Evolutionary conservation across 495 filamentous ascomycete species (phyloP), one percentile per base, ranked within the genome.

Genomic region (Trichoderma virens): DNA sequence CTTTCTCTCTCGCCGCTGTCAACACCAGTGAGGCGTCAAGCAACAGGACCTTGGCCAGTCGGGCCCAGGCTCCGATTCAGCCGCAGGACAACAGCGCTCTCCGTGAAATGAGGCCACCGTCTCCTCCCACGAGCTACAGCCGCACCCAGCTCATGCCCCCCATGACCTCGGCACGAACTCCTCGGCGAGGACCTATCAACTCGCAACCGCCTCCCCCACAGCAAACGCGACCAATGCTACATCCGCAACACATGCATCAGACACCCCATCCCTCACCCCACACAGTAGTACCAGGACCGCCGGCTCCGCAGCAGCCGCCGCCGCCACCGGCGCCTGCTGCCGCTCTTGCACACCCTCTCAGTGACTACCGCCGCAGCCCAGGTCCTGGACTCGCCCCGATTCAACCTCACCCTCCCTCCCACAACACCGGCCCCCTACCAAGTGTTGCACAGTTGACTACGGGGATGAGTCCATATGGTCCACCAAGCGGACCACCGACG

Each of bases 1-100:
- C 90, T 3, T 95, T 93, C 71, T 84, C 87, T 31, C 78, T 89
- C 45, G 88, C 87, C 38, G 84, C 79, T 61, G 76, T 82, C 59
- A 78, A 83, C 28, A 77, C n/a, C n/a, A n/a, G 85, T 62, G 85
- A 86, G 70, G 82, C 84, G 27, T 75, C 83, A 8, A 73, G 82
- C 73, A 62, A 74, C 63, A 67, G 51, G 20, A 45, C 7, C 30
- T 14, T 39, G 59, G 59, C 59, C 23, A 16, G 63, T 54, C 75
- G 66, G 34, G 71, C 68, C 62, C 76, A 39, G 67, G 75, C 59
- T 73, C 72, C 70, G 68, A 66, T 41, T 39, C 61, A 62, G 39
- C 61, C 34, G 39, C 61, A 45, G 7, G 61, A 34, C 6, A 61
- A 14, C 9, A 30, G 59, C 31, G 25, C 1, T 31, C 70, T 77